Conservation (phyloP, 306 rosid species). For the Alnus rubra region DNA sequence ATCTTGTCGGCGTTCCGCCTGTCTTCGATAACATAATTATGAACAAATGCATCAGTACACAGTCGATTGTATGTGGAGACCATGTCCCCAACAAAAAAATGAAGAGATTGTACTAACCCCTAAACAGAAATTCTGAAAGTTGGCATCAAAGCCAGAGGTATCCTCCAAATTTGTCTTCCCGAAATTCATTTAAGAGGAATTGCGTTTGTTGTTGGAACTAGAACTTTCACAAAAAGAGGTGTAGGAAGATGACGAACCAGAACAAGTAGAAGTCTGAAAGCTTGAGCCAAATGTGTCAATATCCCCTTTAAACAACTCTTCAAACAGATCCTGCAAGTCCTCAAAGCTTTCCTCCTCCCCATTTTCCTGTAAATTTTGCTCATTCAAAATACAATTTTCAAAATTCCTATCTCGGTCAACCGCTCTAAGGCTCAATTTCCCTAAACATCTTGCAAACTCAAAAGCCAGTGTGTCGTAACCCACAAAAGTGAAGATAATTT, state of each 20-base stretch:
- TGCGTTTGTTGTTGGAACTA: slow-evolving; percentile 60
- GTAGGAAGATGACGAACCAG: slow-evolving; percentile 47
- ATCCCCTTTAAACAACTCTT: slow-evolving; percentile 72
- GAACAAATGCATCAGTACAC: neutral
- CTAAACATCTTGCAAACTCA: neutral
- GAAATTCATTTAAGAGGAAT: slow-evolving; percentile 49
- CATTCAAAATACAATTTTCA: neutral
- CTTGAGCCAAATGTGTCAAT: slow-evolving; percentile 34
- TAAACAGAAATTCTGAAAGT: slow-evolving; percentile 54
- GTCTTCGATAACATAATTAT: slow-evolving; percentile 45
- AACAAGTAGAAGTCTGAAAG: slow-evolving; percentile 30
- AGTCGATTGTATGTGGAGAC: neutral
- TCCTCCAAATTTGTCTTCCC: slow-evolving; percentile 32
- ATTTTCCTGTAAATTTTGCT: slow-evolving; percentile 48
- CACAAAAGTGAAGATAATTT: neutral
- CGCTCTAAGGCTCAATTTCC: neutral
- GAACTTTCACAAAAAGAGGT: slow-evolving; percentile 39
- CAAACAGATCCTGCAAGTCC: slow-evolving; percentile 77
- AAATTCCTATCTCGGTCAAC: too few relatives aligned
- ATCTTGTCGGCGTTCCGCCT: slow-evolving; percentile 43
- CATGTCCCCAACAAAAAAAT: too few relatives aligned
- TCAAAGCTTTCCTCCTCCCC: slow-evolving; percentile 80
- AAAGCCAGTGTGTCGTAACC: neutral
- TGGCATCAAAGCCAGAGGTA: slow-evolving; percentile 38
- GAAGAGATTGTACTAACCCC: slow-evolving; percentile 64